Evolutionary conservation across 345 rosid genomes (phyloP), one percentile per base, ranked within the genome.

Genomic region (Adansonia digitata): DNA sequence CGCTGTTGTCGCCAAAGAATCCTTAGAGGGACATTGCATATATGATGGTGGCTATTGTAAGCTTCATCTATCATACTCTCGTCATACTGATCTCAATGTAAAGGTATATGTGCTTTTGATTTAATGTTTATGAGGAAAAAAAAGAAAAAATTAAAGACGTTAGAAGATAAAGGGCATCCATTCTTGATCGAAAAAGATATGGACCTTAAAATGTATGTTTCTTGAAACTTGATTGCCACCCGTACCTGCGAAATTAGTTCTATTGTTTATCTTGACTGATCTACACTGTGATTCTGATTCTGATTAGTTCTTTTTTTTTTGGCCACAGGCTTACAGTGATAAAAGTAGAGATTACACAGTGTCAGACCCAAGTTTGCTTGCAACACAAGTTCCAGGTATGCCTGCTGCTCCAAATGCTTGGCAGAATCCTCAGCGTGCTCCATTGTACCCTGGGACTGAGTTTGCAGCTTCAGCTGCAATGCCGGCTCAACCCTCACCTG

Each of bases 41-140:
- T 93, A 93, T 91, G 98, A 95, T 88, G 98, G 97, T 89, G 98
- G 98, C 91, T 93, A 93, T 84, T 95, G 97, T 93, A 93, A 95
- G 98, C 98, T 95, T 95, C 98, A 92, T 91, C 98, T 94, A 92
- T 84, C 97, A 91, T 92, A 94, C 92, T 92, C 99, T 93, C 97
- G 98, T 95, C 99, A 95, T 95, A 93, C 98, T 95, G 99, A 95
- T 93, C 99, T 95, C 90, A 95, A 93, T 93, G 92, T 95, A 72
- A 95, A 95, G 99, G 97, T 95, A 95, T 82, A 82, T 82, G 79
- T 85, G 88, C 71, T 84, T 87, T 89, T 80, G 87, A 83, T 82
- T 87, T 87, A 75, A 81, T 81, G 81, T 87, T 80, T 71, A 81
- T 83, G 87, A 80, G 84, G 78, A 77, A 75, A 81, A 69, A 12